Evolutionary conservation across 164 flowering plant species (phyloP).

Genomic region (Magnolia officinalis): DNA sequence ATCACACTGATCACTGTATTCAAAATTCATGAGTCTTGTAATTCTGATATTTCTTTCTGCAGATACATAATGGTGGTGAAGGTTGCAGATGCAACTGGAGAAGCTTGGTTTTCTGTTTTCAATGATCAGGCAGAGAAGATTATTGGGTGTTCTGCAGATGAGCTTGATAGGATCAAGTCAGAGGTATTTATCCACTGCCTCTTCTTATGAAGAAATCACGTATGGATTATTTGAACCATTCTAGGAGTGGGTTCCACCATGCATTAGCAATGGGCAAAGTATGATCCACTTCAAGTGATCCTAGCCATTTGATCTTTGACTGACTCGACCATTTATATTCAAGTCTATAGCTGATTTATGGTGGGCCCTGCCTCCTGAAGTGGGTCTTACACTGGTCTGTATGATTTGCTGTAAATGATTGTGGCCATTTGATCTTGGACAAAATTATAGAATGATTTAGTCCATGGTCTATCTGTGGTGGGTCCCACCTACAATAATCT

Average conservation of each 20-base stretch:
- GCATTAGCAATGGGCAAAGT: background rate
- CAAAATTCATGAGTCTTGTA: background rate
- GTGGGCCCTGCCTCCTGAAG: no score
- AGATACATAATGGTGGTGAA: slow-evolving; percentile 75
- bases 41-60: background rate
- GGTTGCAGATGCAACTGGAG: slow-evolving; percentile 69
- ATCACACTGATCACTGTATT: background rate
- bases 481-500: no score
- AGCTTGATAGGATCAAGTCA: slow-evolving; percentile 64
- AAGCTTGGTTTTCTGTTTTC: slow-evolving; percentile 77
- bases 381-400: no score
- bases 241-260: background rate
- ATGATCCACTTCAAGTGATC: background rate
- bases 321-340: background rate
- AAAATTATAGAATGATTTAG: background rate
- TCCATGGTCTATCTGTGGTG: no score
- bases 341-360: background rate
- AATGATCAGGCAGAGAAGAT: slow-evolving; percentile 85
- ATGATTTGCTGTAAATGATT: background rate
- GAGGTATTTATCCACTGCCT: slow-evolving; percentile 36
- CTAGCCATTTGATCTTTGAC: background rate
- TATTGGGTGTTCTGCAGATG: slow-evolving; percentile 91
- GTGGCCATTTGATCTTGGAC: background rate
- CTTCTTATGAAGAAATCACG: background rate
- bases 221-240: background rate